These are phyloP conservation scores for Citrus reticulata DNA, from an alignment of 345 rosid species.

Conservation along the genomic window DNA sequence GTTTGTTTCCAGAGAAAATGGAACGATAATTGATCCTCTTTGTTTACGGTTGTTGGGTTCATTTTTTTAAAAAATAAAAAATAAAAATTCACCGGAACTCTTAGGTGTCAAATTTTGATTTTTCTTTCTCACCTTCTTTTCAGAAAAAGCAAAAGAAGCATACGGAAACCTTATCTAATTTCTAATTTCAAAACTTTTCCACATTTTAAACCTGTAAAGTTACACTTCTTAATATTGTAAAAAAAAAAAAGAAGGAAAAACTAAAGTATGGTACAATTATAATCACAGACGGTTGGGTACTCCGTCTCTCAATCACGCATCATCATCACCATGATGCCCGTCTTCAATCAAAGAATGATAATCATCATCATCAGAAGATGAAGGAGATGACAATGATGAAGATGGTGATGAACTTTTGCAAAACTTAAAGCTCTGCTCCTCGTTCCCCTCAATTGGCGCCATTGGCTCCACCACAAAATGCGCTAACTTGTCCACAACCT, in stretches of 20 bases:
- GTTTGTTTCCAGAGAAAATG: constrained; percentile 1
- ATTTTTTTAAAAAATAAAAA: too few species aligned
- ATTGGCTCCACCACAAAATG: constrained; percentile 46
- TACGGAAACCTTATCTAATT: neutral
- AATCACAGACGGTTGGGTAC: neutral
- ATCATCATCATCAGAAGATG: constrained; percentile 15
- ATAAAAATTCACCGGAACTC: too few species aligned
- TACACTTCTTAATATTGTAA: constrained; percentile 13
- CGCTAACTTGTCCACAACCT: constrained; percentile 49
- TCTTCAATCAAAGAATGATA: neutral
- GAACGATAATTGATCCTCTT: neutral
- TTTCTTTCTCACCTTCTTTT: constrained; percentile 10
- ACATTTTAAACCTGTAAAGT: constrained; percentile 9
- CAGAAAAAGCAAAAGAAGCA: neutral
- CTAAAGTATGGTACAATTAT: constrained; percentile 7
- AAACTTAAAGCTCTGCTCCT: constrained; percentile 26
- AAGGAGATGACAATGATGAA: constrained; percentile 17
- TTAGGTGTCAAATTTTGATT: neutral
- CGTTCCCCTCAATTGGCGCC: constrained; percentile 9
- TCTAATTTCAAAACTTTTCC: constrained; percentile 3
- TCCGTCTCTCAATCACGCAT: neutral
- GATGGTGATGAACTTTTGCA: constrained; percentile 44
- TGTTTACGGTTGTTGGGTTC: too few species aligned
- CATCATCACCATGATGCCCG: constrained; percentile 20
- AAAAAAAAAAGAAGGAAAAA: neutral